phyloP scores from a whole-genome alignment of 306 rosid genomes.

The Psophocarpus tetragonolobus region DNA sequence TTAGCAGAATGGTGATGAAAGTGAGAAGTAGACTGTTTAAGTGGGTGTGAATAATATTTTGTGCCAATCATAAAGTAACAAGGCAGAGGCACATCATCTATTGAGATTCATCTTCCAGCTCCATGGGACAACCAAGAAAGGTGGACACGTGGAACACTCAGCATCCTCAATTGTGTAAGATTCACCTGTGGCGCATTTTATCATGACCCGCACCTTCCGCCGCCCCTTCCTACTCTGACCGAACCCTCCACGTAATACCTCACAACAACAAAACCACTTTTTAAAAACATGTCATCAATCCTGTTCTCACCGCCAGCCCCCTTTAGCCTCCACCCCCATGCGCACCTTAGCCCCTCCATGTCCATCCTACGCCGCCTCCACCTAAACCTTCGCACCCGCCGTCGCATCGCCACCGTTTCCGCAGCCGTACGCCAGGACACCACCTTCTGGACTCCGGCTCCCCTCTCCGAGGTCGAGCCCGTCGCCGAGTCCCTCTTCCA shows the following conservation, averaged over 20 bases:
- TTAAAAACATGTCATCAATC: constrained; percentile 48
- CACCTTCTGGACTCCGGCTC: constrained; percentile 76
- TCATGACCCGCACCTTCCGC: constrained; percentile 41
- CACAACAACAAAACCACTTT: background rate
- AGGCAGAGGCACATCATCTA: no score
- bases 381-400: constrained; percentile 40
- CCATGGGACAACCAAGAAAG: constrained; percentile 1
- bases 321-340: constrained; percentile 56
- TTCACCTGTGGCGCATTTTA: constrained; percentile 29
- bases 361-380: constrained; percentile 74
- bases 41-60: no score
- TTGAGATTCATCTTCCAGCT: constrained; percentile 30
- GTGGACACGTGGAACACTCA: constrained; percentile 57
- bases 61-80: no score
- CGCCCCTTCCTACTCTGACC: constrained; percentile 37
- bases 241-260: background rate
- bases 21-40: no score
- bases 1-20: no score
- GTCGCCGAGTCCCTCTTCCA: constrained; percentile 94
- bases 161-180: background rate
- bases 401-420: constrained; percentile 46
- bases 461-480: constrained; percentile 60
- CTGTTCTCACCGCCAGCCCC: constrained; percentile 33
- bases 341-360: constrained; percentile 66
- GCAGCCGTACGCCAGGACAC: constrained; percentile 83